Evolutionary conservation across 1,284 basidiomycete species (phyloP), one percentile per base, ranked within the genome.

Genomic region (Tetrapyrgos nigripes): DNA sequence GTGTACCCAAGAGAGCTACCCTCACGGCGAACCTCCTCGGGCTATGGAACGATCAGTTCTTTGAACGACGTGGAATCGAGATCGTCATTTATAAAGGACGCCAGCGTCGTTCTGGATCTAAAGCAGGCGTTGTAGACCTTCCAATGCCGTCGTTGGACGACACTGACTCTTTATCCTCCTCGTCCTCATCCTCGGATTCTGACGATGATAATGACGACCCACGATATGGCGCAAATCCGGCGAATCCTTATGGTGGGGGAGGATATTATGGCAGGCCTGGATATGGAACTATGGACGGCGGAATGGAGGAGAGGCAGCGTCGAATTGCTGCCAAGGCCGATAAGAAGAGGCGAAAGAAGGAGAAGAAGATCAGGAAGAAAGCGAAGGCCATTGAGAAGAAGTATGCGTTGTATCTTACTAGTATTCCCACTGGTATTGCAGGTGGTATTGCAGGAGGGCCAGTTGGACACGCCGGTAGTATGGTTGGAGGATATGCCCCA

Each of bases 21-120:
- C 76, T 92, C 37, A 73, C 84, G n/a, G 82, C 83, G 17, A 88
- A 91, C 66, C 78, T 92, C 29, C 76, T 93, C 62, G 86, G 91
- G 62, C 76, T 90, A 31, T 93, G 91, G 91, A 93, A 93, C 69
- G 70, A 73, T 46, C 83, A 82, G 13, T 93, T 92, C 76, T 92
- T 92, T 79, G 68, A 82, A 57, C 74, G 80, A 28, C 88, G 91
- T 50, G 86, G 86, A 19, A 83, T 89, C 33, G 91, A 93, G 66
- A 73, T 91, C 50, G 80, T 91, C 29, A 76, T 93, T 11, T 93
- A 85, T 79, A 90, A 87, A 69, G 91, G 91, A 46, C 83, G 82
- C 45, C 85, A 91, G 71, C 84, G 88, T 43, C 86, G 87, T 61
- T 87, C 90, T 24, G 91, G 91, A 2, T 76, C 78, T 8, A 72